These are phyloP conservation scores for Cordyceps farinosa DNA, from an alignment of 2,329 filamentous ascomycete genomes.

Conservation along the genomic window DNA sequence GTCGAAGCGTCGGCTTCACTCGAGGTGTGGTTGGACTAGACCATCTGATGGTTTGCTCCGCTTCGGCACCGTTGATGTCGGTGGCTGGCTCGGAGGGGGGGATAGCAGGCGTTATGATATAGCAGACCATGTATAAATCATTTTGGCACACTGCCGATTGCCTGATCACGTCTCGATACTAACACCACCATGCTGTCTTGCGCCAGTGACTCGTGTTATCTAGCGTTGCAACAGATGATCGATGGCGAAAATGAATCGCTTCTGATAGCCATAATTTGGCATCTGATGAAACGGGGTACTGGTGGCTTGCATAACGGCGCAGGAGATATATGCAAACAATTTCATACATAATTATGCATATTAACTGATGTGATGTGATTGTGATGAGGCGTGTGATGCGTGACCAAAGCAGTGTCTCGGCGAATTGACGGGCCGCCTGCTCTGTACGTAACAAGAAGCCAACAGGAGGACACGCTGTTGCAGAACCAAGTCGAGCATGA, in stretches of 20 bases:
- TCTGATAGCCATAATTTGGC: neutral
- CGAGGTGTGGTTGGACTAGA: neutral
- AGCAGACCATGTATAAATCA: conserved; percentile 1
- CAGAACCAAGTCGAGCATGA: neutral
- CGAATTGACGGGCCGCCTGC: neutral
- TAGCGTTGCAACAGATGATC: conserved; percentile 1
- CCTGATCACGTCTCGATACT: neutral
- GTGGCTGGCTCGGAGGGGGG: neutral
- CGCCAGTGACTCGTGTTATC: neutral
- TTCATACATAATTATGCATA: neutral
- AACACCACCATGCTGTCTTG: conserved; percentile 1
- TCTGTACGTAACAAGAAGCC: too few relatives aligned
- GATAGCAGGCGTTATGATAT: neutral
- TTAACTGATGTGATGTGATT: too few relatives aligned
- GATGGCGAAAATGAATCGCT: conserved; percentile 2
- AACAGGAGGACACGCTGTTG: too few relatives aligned
- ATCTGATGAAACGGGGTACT: neutral
- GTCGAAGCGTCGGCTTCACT: neutral
- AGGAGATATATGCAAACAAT: neutral
- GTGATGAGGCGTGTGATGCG: too few relatives aligned
- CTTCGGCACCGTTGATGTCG: neutral
- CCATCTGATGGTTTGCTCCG: conserved; percentile 9
- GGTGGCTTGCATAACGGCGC: neutral
- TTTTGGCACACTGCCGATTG: conserved; percentile 6
- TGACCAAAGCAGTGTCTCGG: too few relatives aligned